Evolutionary conservation across 139 green algal species (phyloP).

Genomic region (Chlorella sp.): DNA sequence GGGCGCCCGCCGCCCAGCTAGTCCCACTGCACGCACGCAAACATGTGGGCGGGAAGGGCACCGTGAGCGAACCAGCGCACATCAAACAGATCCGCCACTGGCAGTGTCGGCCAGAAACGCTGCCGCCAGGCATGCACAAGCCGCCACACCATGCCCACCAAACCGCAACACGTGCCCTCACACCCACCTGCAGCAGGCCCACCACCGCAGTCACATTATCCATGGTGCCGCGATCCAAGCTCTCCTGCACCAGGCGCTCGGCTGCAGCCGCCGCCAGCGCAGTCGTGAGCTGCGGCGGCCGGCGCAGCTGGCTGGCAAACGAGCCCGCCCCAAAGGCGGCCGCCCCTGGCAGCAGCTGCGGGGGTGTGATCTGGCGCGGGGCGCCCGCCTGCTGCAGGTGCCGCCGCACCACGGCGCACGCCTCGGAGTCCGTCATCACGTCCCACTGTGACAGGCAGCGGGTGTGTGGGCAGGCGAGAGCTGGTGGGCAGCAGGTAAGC

Average conservation of each 20-base stretch:
- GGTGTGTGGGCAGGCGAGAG: neutral
- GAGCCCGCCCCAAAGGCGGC: neutral
- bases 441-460: conserved; percentile 62
- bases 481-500: neutral
- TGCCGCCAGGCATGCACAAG: too few relatives aligned
- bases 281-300: conserved; percentile 2
- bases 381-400: conserved; percentile 27
- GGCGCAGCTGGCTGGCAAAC: neutral
- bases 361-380: conserved; percentile 21
- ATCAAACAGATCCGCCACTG: too few relatives aligned
- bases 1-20: neutral
- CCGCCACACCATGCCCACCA: too few relatives aligned
- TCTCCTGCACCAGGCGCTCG: conserved; percentile 33
- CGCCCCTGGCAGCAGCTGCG: conserved; percentile 11
- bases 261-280: conserved; percentile 32
- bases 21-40: neutral
- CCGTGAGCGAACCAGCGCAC: too few relatives aligned
- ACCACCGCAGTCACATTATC: conserved; percentile 58
- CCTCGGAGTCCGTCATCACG: conserved; percentile 62
- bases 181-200: conserved; percentile 39
- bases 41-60: too few relatives aligned
- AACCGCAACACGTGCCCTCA: neutral
- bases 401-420: conserved; percentile 49
- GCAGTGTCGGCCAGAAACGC: too few relatives aligned
- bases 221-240: conserved; percentile 41